These are phyloP conservation scores for Ogataea hybrid DNA, from an alignment of 1,139 yeast genomes.

Conservation along the genomic window DNA sequence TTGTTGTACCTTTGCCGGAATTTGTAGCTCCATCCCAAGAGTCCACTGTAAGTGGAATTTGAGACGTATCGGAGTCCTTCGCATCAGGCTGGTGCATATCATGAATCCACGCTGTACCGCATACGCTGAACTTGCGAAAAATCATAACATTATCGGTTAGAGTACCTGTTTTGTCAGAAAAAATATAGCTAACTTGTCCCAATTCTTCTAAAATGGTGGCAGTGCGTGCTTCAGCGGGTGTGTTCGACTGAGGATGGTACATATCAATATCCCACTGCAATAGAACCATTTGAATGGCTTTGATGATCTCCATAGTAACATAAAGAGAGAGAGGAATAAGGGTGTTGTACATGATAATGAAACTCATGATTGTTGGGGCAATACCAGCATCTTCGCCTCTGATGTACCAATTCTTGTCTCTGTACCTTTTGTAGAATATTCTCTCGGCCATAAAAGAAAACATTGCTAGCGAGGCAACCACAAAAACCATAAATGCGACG, in stretches of 20 bases:
- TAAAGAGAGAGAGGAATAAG: constrained; percentile 92
- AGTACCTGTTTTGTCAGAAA: constrained; percentile 97
- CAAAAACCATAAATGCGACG: constrained; percentile 81
- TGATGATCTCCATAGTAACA: constrained; percentile 95
- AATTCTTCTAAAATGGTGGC: constrained; percentile 94
- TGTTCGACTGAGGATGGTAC: constrained; percentile 81
- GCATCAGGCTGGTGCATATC: constrained; percentile 51
- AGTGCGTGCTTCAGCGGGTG: constrained; percentile 93
- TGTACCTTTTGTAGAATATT: constrained; percentile 43
- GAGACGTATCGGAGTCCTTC: constrained; percentile 21
- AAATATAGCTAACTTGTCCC: constrained; percentile 93
- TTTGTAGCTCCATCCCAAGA: background rate
- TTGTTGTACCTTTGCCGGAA: constrained; percentile 19
- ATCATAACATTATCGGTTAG: constrained; percentile 89
- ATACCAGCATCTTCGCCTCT: constrained; percentile 74
- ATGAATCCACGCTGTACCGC: constrained; percentile 90
- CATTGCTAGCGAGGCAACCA: constrained; percentile 71
- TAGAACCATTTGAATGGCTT: constrained; percentile 76
- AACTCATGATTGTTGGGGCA: constrained; percentile 92
- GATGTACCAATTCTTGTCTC: constrained; percentile 71
- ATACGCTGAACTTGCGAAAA: constrained; percentile 77
- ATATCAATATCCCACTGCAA: constrained; percentile 91
- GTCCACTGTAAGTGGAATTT: constrained; percentile 1
- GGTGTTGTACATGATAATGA: constrained; percentile 95
- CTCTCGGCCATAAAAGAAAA: constrained; percentile 83